Base-by-base conservation (phyloP, 2,329 filamentous ascomycete genomes). In the Parastagonospora nodorum region DNA sequence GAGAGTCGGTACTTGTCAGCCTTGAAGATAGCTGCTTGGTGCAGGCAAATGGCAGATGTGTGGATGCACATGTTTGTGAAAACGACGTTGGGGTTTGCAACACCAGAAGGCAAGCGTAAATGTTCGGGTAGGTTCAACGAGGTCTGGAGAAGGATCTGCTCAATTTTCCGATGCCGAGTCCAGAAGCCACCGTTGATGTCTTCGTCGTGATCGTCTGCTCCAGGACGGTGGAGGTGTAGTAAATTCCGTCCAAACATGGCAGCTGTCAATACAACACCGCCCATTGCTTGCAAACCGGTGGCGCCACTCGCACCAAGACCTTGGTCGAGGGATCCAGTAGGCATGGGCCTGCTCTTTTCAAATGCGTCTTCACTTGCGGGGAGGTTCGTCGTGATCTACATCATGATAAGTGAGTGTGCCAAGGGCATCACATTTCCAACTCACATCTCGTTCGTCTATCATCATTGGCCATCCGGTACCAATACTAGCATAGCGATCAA, bases 31-130 rank as follows among this genome's bases (percentile, higher is more conserved):
- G 94, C 94, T 2, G 93, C 94, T 76, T 99, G 94, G 67, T 99
- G 94, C n/a, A 99, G 79, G 72, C 93, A 97, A 46, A 99, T 97
- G 1, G 91, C 92, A 1, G 92, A 96, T 0, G 94, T 96, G 71
- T 97, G 92, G 29, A 99, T 91, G 68, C 90, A 92, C 91, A 99
- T 96, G 66, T 97, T 97, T 50, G 89, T 86, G 71, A 97, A 97
- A 4, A 97, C 86, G 46, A 93, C 86, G 58, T 97, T 97, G 3
- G 92, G 83, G 65, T 92, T 88, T 12, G 80, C 77, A 30, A 96
- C 77, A 0, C 90, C 91, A 12, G 78, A 77, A 0, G 94, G 92
- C 29, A 97, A 78, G 60, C 93, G 90, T 29, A 97, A 81, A 58
- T 89, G 82, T 30, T 84, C 81, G 0, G 94, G 93, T n/a, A 97